Evolutionary conservation across 495 filamentous ascomycete species (phyloP), one percentile per base, ranked within the genome.

Genomic region (Aspergillus avenaceus): DNA sequence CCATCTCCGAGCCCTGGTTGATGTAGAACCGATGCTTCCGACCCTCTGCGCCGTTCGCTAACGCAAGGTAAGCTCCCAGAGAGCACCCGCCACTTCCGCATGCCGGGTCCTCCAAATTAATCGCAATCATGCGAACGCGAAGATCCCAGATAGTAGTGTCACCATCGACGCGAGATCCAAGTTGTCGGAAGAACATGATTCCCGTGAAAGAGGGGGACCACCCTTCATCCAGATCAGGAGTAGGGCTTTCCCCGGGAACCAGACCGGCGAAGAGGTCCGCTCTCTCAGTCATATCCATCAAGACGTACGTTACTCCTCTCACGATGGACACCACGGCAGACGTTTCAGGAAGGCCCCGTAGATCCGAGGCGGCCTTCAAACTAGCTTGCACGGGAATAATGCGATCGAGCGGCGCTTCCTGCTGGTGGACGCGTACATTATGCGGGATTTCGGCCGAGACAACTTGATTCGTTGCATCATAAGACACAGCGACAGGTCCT

Each of bases 1-100:
- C 84, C 79, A 89, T 89, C 66, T 89, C 84, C 2, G 86, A 77
- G 1, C 86, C 86, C 64, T 89, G 86, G 53, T 74, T 76, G 41
- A 90, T 70, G 18, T 53, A 60, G 52, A 77, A 84, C 50, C 45
- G 66, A 29, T 64, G 62, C 16, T 47, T 55, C 41, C 59, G 54
- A 26, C 55, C 55, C 25, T 56, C 41, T 36, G 56, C 49, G 1
- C 65, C 63, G 26, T 62, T 53, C 52, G 58, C 41, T 13, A 84
- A 54, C 12, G 81, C 72, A 16, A 87, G 63, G 54, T 79, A 85
- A 8, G 72, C 67, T 22, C 71, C 69, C 49, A 88, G 59, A 21
- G 76, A 75, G 49, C 74, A 72, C 31, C 79, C 78, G 45, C 81
- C 84, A 53, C 79, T 84, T 2, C 85, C 85, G 13, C 84, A 88